Conservation (phyloP, 2,329 filamentous ascomycete species). For the Ophidiomyces ophidiicola region DNA sequence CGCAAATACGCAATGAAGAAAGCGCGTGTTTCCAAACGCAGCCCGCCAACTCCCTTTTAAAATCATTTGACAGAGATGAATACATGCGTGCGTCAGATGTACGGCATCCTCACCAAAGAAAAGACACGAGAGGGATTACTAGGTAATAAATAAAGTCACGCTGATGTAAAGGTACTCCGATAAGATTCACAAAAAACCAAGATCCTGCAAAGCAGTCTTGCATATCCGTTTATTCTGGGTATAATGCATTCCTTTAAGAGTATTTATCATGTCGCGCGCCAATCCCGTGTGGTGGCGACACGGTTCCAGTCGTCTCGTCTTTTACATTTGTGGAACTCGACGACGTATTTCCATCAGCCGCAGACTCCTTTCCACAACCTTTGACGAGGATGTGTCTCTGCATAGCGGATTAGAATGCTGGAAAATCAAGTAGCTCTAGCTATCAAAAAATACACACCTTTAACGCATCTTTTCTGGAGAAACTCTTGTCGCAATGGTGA, state of each 20-base stretch:
- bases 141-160: too few species aligned
- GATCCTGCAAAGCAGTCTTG: background rate
- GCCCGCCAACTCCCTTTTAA: too few species aligned
- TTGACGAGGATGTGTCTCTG: slow-evolving; percentile 54
- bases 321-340: background rate
- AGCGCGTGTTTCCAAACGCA: too few species aligned
- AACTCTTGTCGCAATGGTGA: slow-evolving; percentile 84
- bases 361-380: slow-evolving; percentile 41
- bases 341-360: slow-evolving; percentile 5
- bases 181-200: background rate
- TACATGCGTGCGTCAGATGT: too few species aligned
- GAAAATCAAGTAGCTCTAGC: slow-evolving; percentile 15
- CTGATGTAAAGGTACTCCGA: too few species aligned
- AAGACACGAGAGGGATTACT: too few species aligned
- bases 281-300: background rate
- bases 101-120: too few species aligned
- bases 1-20: too few species aligned
- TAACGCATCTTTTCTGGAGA: slow-evolving; percentile 88
- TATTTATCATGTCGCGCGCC: slow-evolving; percentile 3
- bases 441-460: slow-evolving; percentile 54
- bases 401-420: slow-evolving; percentile 7
- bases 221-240: too few species aligned
- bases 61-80: too few species aligned
- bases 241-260: background rate
- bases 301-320: background rate